Evolutionary conservation across 1,284 basidiomycete species (phyloP).

Genomic region (Pseudozyma thailandica): DNA sequence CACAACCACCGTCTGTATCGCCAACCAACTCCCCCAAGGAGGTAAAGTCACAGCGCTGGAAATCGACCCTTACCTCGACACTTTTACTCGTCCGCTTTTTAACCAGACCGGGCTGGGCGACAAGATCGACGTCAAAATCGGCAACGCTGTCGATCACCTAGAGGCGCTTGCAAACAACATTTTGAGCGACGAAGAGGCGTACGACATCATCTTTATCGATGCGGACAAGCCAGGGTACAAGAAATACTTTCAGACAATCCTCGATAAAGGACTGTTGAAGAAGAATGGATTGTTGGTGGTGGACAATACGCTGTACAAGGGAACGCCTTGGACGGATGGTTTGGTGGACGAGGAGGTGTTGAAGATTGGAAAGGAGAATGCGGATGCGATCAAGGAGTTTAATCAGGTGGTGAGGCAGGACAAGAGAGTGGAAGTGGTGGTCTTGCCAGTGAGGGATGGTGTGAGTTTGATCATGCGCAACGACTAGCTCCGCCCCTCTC

Average conservation of each 20-base stretch:
- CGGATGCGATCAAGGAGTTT: conserved; percentile 60
- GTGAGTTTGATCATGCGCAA: conserved; percentile 63
- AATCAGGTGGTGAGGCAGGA: conserved; percentile 61
- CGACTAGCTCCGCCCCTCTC: conserved; percentile 1
- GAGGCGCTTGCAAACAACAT: conserved; percentile 32
- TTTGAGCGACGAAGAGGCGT: conserved; percentile 43
- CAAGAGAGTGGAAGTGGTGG: conserved; percentile 52
- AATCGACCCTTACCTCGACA: conserved; percentile 63
- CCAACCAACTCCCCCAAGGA: conserved; percentile 35
- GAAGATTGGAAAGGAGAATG: conserved; percentile 42
- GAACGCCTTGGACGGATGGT: conserved; percentile 42
- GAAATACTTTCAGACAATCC: conserved; percentile 58
- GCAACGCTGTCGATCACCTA: conserved; percentile 59
- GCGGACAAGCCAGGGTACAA: conserved; percentile 67
- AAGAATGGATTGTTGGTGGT: conserved; percentile 61
- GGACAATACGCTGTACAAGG: conserved; percentile 68
- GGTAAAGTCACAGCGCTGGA: conserved; percentile 64
- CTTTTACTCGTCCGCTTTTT: conserved; percentile 61
- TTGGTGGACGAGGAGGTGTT: conserved; percentile 23
- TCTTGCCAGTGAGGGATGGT: conserved; percentile 66
- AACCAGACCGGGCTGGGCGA: conserved; percentile 54
- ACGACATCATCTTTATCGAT: conserved; percentile 68
- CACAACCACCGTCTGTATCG: conserved; percentile 57
- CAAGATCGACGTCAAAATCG: conserved; percentile 62
- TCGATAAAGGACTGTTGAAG: conserved; percentile 55